Base-by-base conservation (phyloP, 1,139 yeast genomes). In the Geotrichum bryndzae region DNA sequence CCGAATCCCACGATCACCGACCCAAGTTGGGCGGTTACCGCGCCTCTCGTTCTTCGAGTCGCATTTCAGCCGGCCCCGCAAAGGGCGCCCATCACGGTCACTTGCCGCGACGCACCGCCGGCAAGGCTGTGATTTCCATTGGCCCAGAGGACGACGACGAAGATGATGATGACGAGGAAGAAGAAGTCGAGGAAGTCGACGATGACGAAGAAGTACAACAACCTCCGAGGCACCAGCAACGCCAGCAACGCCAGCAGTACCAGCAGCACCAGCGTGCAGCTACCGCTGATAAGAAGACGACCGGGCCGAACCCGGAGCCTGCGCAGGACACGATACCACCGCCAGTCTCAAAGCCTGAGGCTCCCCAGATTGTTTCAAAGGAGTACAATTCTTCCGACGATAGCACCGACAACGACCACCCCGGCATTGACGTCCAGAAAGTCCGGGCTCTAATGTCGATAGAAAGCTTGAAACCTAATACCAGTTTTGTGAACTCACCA, bases 161-260 rank as follows among this genome's bases (percentile, higher is more conserved):
- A 51, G 70, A 74, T 2, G 68, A 73, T 6, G 77, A 76, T 56
- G 73, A 75, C n/a, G 86, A 58, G 8, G 56, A 52, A 18, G 57
- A 48, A 33, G 56, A 53, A 46, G 55, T 31, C 13, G 60, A 53
- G 4, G 59, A 51, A 2, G 13, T 23, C 50, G 31, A 35, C 15
- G 59, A 38, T 1, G 53, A 51, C 1, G 51, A 27, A n/a, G 13
- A n/a, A n/a, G 7, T 4, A 41, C 5, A 5, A 15, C 46, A 41
- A 41, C 22, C n/a, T 13, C 46, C 7, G 46, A 41, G 22, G 22
- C 46, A 3, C 7, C n/a, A 41, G 46, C 46, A 41, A 15, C 22
- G 22, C 1, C n/a, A n/a, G n/a, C n/a, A n/a, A n/a, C n/a, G n/a
- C n/a, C n/a, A n/a, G n/a, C n/a, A n/a, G n/a, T n/a, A n/a, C n/a